These are phyloP conservation scores for Biscutella laevigata DNA, from an alignment of 441 rosid species.

Conservation along the genomic window DNA sequence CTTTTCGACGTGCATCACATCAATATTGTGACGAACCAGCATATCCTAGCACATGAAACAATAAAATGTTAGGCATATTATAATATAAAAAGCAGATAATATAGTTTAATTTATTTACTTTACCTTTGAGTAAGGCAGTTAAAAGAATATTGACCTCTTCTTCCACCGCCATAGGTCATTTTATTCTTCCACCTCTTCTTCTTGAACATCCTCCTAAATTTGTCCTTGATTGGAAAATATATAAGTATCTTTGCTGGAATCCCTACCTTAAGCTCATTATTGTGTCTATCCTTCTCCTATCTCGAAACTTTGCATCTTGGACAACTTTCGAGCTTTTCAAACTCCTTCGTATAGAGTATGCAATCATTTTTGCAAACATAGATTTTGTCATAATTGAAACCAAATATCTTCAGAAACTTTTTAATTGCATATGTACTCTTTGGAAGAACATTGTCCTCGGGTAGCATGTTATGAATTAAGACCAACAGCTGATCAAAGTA, in stretches of 20 bases:
- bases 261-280: neutral
- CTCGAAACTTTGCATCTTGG: neutral
- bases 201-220: neutral
- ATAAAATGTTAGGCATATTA: too few species aligned
- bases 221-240: neutral
- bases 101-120: too few species aligned
- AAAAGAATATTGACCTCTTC: too few species aligned
- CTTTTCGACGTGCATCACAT: too few species aligned
- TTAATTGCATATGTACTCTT: neutral
- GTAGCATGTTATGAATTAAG: neutral
- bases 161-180: too few species aligned
- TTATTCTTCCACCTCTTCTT: too few species aligned
- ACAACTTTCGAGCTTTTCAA: neutral
- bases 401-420: neutral
- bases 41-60: too few species aligned
- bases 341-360: neutral
- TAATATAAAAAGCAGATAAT: too few species aligned
- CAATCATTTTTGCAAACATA: neutral
- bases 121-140: too few species aligned
- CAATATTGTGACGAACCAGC: too few species aligned
- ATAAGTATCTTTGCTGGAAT: neutral
- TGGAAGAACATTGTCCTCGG: neutral
- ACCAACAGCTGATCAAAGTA: too few species aligned
- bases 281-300: neutral
- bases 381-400: neutral